Base-by-base conservation (phyloP, 495 filamentous ascomycete species). In the Oidiodendron maius region DNA sequence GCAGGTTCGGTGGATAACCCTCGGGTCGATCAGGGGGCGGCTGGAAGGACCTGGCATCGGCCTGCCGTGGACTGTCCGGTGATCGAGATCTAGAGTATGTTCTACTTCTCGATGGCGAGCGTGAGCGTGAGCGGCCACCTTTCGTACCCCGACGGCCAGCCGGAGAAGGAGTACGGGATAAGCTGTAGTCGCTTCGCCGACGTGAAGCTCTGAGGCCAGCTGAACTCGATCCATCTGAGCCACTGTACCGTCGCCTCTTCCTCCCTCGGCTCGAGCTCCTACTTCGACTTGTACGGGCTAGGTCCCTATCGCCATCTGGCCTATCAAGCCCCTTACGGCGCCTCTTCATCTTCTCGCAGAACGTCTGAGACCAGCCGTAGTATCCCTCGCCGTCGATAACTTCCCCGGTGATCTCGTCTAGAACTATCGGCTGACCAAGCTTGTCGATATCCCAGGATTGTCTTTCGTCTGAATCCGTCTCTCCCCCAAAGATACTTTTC, bases 321-420 rank as follows among this genome's bases (percentile, higher is more conserved):
- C 17, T 21, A 22, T 52, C 50, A 13, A 44, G 34, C 9, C 60
- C 67, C 40, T 71, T 70, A 47, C 65, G 67, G 32, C 78, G 70
- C 44, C 75, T 75, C 60, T 82, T 87, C 85, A 91, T 94, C 51
- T 83, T 82, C 53, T 86, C 74, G 65, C 87, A 94, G 54, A 94
- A 95, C 6, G 69, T 64, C 37, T 74, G 78, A 12, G 85, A 89
- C 89, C 89, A 95, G 30, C 87, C 89, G 59, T 93, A 93, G 58
- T 95, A 94, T 6, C 80, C 82, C 25, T 91, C 81, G 6, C 81
- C 80, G 15, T 67, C 68, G 10, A 72, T 54, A 16, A 82, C 63
- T 11, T 86, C 79, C 0, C 80, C 82, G 1, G 74, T 78, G 9
- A 74, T 71, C 50, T 78, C 75, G 47, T 86, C 80, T 1, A 74